phyloP scores from a whole-genome alignment of 2,329 filamentous ascomycete species.

The Colletotrichum trifolii region DNA sequence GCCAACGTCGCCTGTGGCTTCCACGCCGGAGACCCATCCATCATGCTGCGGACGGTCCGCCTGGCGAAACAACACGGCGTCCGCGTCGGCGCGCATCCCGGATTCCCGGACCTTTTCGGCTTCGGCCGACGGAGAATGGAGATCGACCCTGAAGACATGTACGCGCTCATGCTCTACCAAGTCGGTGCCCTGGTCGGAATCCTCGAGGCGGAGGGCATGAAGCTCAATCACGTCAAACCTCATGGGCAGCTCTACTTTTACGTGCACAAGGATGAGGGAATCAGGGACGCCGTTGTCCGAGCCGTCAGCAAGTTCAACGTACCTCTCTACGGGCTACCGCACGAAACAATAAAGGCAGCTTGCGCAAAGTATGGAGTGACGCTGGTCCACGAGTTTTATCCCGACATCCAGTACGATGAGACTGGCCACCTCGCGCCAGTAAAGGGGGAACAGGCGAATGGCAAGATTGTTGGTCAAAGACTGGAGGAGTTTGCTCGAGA shows the following conservation, averaged over 20 bases:
- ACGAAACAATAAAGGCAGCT: constrained; percentile 24
- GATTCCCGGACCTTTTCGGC: constrained; percentile 72
- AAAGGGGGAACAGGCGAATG: background rate
- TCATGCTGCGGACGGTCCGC: constrained; percentile 70
- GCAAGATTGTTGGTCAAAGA: background rate
- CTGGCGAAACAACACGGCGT: constrained; percentile 68
- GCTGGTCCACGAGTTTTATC: background rate
- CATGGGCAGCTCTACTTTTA: constrained; percentile 67
- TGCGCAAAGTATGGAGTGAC: constrained; percentile 38
- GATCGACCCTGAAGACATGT: constrained; percentile 65
- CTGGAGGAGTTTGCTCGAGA: no score
- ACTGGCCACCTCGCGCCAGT: fast-evolving
- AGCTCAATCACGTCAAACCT: constrained; percentile 63
- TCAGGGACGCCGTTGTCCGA: constrained; percentile 43
- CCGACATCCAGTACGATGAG: background rate
- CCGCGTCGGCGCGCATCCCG: constrained; percentile 70
- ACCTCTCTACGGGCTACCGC: constrained; percentile 42
- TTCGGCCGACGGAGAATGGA: constrained; percentile 73
- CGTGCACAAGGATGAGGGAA: constrained; percentile 43
- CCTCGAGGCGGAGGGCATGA: constrained; percentile 64
- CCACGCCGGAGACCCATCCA: constrained; percentile 70
- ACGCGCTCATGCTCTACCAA: constrained; percentile 70
- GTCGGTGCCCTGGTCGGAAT: constrained; percentile 71
- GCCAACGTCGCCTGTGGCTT: constrained; percentile 73
- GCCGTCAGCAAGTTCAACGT: constrained; percentile 43